A percentile compares a stretch with the other conserved stretches of the same genome.
Conservation (phyloP, 2,329 filamentous ascomycete species). For the Rasamsonia emersonii region DNA sequence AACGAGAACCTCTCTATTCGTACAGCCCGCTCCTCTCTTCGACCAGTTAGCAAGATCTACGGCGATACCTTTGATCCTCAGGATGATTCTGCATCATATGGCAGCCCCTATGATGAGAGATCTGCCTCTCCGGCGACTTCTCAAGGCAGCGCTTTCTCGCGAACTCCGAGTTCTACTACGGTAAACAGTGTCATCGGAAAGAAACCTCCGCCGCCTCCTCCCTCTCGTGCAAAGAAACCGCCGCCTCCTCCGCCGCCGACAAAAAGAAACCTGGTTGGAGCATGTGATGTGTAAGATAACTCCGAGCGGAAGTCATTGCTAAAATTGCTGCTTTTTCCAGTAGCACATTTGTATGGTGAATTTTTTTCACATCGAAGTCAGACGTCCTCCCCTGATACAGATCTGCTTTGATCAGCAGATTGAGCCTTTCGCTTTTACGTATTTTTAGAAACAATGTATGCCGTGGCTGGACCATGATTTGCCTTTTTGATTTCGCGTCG, state of each 20-base stretch:
- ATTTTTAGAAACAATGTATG: too few species aligned
- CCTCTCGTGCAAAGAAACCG: slow-evolving; percentile 56
- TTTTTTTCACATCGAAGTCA: too few species aligned
- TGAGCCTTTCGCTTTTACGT: too few species aligned
- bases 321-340: too few species aligned
- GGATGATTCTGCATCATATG: slow-evolving; percentile 43
- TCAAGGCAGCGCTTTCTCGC: slow-evolving; percentile 43
- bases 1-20: slow-evolving; percentile 47
- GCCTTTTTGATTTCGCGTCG: too few species aligned
- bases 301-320: slow-evolving; percentile 6
- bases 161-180: slow-evolving; percentile 43
- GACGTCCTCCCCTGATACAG: too few species aligned
- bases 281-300: slow-evolving; percentile 14
- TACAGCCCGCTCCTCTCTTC: slow-evolving; percentile 40
- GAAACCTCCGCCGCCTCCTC: slow-evolving; percentile 55
- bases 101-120: slow-evolving; percentile 41
- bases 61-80: slow-evolving; percentile 41
- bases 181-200: slow-evolving; percentile 30
- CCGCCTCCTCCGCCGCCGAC: slow-evolving; percentile 56
- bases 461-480: too few species aligned
- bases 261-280: slow-evolving; percentile 42
- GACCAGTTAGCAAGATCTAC: slow-evolving; percentile 29
- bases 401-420: too few species aligned
- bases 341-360: too few species aligned
- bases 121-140: slow-evolving; percentile 48